Base-by-base conservation (phyloP, 2,329 filamentous ascomycete species). In the Diplodia mutila region DNA sequence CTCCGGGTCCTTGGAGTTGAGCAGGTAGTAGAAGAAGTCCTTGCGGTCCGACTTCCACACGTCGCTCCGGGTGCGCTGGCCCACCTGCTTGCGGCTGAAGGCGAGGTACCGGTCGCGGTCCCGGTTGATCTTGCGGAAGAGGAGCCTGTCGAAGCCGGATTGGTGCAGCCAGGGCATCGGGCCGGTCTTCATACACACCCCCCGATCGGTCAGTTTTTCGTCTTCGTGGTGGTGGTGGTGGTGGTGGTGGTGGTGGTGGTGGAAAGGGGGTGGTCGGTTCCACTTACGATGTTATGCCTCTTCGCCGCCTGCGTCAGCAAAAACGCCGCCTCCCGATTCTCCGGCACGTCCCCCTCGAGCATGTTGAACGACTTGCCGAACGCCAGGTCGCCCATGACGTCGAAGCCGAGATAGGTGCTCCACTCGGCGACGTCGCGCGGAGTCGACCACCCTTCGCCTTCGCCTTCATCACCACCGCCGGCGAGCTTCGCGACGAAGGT, bases 341-440 rank as follows among this genome's bases (percentile, higher is more conserved):
- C 70, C 12, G 59, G 42, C 18, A 63, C 39, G 46, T 63, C 46
- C 2, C 78, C 75, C 70, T 80, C 77, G 64, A 83, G 70, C 80
- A 82, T 81, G 39, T 76, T 75, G 70, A 83, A 81, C 42, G 80
- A 74, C 71, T 82, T 81, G 6, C 80, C 80, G 70, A 83, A 81
- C 27, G 79, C 78, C 27, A 84, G 70, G 69, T 84, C 82, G 11
- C 82, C 82, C 80, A 86, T 85, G 68, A 85, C 80, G 67, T 86
- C 84, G 69, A 85, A 82, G 9, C 82, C 79, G 39, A 85, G 72
- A 34, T 54, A 53, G 3, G 61, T 55, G 65, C 51, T 37, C 42
- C 32, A 55, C 27, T 39, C 42, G 4, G 52, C 21, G 8, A 59
- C 53, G 21, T 66, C 42, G 16, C 27, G 18, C 16, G 53, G 29